Evolutionary conservation across 306 rosid species (phyloP), one percentile per base, ranked within the genome.

Genomic region (Erythrophleum fordii): DNA sequence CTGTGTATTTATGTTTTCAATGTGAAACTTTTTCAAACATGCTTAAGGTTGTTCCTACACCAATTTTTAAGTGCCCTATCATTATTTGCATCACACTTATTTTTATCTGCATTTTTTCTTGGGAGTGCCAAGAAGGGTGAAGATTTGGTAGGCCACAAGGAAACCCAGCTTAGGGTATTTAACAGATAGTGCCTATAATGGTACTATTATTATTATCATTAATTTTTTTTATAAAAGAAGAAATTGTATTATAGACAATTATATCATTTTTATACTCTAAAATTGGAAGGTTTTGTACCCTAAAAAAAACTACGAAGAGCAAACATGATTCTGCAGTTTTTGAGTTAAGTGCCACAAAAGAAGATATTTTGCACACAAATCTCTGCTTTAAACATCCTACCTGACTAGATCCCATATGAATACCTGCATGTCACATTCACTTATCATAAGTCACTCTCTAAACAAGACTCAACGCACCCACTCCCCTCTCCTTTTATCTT

Each of bases 41-140:
- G 61, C 11, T 55, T 55, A 20, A 53, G 26, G 60, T n/a, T 79
- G 20, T 80, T 48, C 56, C 23, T 62, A 11, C n/a, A 7, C 22
- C 52, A 25, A 80, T 55, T 62, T 71, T 48, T 34, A 46, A 71
- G 73, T 79, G 65, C 31, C 18, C 11, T 61, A 61, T 41, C 64
- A 20, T 72, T 31, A 20, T 53, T 35, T 69, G 69, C 59, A n/a
- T 25, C 35, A 58, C 25, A n/a, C 29, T 42, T 29, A 46, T 39
- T 59, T 53, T 71, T 69, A 42, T 71, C 62, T 71, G 41, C 29
- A 71, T 58, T 45, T 59, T 79, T 28, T 45, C 61, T 44, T 58
- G 8, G 28, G 69, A 46, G 49, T 78, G 60, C 58, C 7, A 5
- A 39, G 23, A 28, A 77, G 52, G 37, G 62, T 64, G 69, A 12